Evolutionary conservation across 1,139 yeast species (phyloP).

Genomic region (Scheffersomyces parashehatae): DNA sequence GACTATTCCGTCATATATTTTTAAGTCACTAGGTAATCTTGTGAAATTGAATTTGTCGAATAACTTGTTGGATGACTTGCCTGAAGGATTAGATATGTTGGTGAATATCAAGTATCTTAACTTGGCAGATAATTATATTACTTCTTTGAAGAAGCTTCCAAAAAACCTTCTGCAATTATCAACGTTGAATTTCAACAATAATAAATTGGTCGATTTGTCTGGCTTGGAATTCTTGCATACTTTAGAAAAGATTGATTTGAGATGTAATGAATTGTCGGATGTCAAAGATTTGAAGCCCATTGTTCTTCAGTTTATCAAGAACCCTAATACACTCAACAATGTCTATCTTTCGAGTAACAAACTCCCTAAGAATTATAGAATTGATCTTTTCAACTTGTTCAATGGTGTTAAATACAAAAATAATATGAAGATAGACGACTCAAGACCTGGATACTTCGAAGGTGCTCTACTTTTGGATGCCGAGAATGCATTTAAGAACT

Average conservation of each 20-base stretch:
- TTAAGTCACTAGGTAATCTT: constrained; percentile 50
- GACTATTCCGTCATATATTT: constrained; percentile 43
- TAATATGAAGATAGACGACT: constrained; percentile 56
- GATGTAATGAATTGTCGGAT: constrained; percentile 49
- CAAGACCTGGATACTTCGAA: constrained; percentile 66
- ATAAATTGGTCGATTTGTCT: constrained; percentile 43
- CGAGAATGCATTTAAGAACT: constrained; percentile 44
- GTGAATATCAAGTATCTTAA: constrained; percentile 54
- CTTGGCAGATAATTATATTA: constrained; percentile 54
- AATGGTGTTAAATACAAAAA: constrained; percentile 55
- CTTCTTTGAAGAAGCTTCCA: constrained; percentile 42
- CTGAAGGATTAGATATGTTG: constrained; percentile 53
- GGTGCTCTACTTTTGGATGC: constrained; percentile 53
- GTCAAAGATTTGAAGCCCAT: constrained; percentile 36
- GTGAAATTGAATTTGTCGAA: constrained; percentile 60
- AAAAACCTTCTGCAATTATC: constrained; percentile 41
- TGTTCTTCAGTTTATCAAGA: constrained; percentile 35
- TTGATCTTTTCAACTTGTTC: constrained; percentile 53
- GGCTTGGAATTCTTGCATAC: constrained; percentile 49
- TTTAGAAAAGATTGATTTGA: constrained; percentile 57
- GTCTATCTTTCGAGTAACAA: constrained; percentile 46
- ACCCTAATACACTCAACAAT: constrained; percentile 29
- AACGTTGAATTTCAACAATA: constrained; percentile 57
- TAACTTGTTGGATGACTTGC: constrained; percentile 51
- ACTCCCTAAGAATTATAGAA: constrained; percentile 49